These are phyloP conservation scores for Amorphotheca resinae DNA, from an alignment of 495 filamentous ascomycete genomes.

Conservation along the genomic window DNA sequence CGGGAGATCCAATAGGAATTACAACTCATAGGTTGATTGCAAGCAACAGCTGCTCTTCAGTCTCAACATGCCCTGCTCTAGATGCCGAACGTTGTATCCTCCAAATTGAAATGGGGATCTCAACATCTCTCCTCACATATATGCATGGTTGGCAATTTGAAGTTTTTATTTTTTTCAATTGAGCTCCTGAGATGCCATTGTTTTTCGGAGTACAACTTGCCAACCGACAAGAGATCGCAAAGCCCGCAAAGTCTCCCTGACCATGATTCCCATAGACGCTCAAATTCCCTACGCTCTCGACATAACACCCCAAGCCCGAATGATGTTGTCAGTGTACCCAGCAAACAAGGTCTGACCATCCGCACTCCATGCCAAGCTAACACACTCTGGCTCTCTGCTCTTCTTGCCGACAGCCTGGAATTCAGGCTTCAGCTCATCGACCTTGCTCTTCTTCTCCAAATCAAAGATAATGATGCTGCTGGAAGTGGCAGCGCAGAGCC, in stretches of 20 bases:
- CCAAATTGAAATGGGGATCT: too few relatives aligned
- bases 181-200: constrained; percentile 17
- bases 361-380: constrained; percentile 90
- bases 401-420: constrained; percentile 96
- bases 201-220: constrained; percentile 21
- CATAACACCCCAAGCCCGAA: constrained; percentile 99
- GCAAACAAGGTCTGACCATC: constrained; percentile 98
- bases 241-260: constrained; percentile 18
- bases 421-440: constrained; percentile 98
- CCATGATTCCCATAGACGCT: constrained; percentile 17
- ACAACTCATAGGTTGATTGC: too few relatives aligned
- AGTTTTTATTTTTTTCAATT: constrained; percentile 20
- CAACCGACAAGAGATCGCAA: constrained; percentile 17
- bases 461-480: constrained; percentile 99
- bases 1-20: too few relatives aligned
- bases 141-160: constrained; percentile 6
- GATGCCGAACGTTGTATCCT: too few relatives aligned
- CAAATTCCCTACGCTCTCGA: constrained; percentile 39
- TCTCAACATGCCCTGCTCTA: too few relatives aligned
- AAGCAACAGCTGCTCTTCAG: too few relatives aligned
- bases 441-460: constrained; percentile 99
- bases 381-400: constrained; percentile 96
- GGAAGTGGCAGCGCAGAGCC: constrained; percentile 95
- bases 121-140: too few relatives aligned
- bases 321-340: constrained; percentile 99